Evolutionary conservation across 2,329 filamentous ascomycete genomes (phyloP).

Genomic region (Botrytis porri): DNA sequence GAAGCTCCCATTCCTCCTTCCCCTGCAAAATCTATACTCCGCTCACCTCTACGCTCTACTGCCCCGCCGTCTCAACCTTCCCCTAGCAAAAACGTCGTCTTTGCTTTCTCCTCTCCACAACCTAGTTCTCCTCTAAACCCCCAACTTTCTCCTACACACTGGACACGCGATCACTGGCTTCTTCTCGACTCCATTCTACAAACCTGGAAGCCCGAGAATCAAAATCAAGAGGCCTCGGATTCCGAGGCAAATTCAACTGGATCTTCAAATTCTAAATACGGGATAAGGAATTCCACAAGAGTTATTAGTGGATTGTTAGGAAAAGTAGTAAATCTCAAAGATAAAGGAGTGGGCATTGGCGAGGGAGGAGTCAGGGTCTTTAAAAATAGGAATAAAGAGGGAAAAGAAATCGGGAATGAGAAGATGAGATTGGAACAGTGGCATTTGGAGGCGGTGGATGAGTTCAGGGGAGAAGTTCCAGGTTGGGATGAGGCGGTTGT

Average conservation of each 20-base stretch:
- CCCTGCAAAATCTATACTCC: slow-evolving; percentile 37
- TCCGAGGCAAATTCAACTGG: background rate
- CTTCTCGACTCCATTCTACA: slow-evolving; percentile 35
- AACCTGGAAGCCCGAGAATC: slow-evolving; percentile 32
- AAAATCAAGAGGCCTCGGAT: background rate
- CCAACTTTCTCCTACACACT: slow-evolving; percentile 31
- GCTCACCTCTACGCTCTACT: slow-evolving; percentile 33
- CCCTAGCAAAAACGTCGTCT: slow-evolving; percentile 35
- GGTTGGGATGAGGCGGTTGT: slow-evolving; percentile 38
- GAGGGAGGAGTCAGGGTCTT: background rate
- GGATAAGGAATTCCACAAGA: slow-evolving; percentile 33
- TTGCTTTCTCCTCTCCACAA: slow-evolving; percentile 37
- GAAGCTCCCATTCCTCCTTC: slow-evolving; percentile 24
- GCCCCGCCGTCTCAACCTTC: slow-evolving; percentile 16
- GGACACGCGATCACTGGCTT: slow-evolving; percentile 37
- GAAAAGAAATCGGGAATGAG: slow-evolving; percentile 24
- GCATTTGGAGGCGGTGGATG: slow-evolving; percentile 39
- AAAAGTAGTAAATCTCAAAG: slow-evolving; percentile 26
- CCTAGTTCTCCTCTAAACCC: slow-evolving; percentile 26
- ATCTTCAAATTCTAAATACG: slow-evolving; percentile 14
- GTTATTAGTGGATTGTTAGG: slow-evolving; percentile 37
- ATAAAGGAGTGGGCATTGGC: slow-evolving; percentile 12
- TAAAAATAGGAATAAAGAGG: background rate
- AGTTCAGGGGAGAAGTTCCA: slow-evolving; percentile 34
- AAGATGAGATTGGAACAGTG: slow-evolving; percentile 36